Percentiles rank a stretch among this genome's conserved stretches.
Evolutionary conservation across 2,329 filamentous ascomycete species (phyloP).

Genomic region (Arthrobotrys iridis): DNA sequence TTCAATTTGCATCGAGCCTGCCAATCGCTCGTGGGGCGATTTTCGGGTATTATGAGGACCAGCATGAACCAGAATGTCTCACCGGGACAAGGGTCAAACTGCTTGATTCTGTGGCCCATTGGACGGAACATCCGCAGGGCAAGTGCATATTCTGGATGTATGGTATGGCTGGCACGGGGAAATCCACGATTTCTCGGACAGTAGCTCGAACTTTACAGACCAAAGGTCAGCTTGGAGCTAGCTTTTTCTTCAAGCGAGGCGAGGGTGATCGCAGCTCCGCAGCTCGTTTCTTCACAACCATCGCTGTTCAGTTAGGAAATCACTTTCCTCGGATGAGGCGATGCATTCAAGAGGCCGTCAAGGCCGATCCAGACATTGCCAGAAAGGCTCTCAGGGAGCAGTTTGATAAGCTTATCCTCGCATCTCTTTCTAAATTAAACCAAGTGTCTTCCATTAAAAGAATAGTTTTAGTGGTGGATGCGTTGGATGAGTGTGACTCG

Average conservation of each 20-base stretch:
- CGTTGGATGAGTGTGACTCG: slow-evolving; percentile 59
- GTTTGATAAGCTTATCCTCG: slow-evolving; percentile 62
- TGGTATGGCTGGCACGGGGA: too few species aligned
- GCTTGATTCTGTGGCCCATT: slow-evolving; percentile 43
- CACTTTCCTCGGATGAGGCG: background rate
- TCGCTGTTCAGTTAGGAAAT: slow-evolving; percentile 19
- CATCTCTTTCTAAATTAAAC: slow-evolving; percentile 61
- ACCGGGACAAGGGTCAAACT: slow-evolving; percentile 56
- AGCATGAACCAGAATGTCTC: slow-evolving; percentile 56
- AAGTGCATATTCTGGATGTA: too few species aligned
- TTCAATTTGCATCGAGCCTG: too few species aligned
- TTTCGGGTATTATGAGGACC: slow-evolving; percentile 55
- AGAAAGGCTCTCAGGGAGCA: slow-evolving; percentile 60
- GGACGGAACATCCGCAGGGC: too few species aligned
- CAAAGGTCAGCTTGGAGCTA: slow-evolving; percentile 23
- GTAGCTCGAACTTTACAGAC: slow-evolving; percentile 48
- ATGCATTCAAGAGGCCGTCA: slow-evolving; percentile 1
- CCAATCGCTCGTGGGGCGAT: slow-evolving; percentile 44
- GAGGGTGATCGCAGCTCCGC: slow-evolving; percentile 11
- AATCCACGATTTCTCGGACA: slow-evolving; percentile 13
- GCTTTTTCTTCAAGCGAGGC: slow-evolving; percentile 38
- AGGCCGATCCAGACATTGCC: background rate
- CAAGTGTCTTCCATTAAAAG: too few species aligned
- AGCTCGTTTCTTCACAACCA: slow-evolving; percentile 33
- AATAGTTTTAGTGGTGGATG: slow-evolving; percentile 59